A percentile compares a stretch with the other conserved stretches of the same genome.
Conservation (phyloP, 257 asterid species). For the Solanum paucissectum region DNA sequence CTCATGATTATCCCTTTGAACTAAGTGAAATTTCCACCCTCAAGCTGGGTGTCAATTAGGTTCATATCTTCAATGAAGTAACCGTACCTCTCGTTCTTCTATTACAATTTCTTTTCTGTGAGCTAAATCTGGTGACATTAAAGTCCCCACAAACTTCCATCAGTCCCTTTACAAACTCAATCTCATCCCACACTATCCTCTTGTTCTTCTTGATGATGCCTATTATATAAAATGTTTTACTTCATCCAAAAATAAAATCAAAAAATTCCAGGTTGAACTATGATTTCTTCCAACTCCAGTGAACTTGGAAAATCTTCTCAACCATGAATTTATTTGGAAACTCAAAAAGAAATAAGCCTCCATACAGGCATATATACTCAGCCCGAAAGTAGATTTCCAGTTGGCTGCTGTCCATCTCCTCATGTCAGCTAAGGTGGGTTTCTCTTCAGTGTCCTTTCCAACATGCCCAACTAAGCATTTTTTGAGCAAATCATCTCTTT, state of each 20-base stretch:
- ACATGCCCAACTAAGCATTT: neutral
- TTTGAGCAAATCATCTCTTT: neutral
- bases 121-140: neutral
- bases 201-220: no score
- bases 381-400: neutral
- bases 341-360: neutral
- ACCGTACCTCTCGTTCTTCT: neutral
- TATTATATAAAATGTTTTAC: no score
- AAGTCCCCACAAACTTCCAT: neutral
- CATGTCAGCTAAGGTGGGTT: neutral
- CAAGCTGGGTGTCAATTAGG: neutral
- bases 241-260: no score
- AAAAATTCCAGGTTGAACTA: neutral
- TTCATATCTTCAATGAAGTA: neutral
- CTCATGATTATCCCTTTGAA: neutral
- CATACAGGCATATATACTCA: neutral
- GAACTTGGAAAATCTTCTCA: neutral
- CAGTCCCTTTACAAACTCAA: neutral
- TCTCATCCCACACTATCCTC: neutral
- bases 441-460: neutral
- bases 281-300: neutral
- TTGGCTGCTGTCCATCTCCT: neutral
- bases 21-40: neutral
- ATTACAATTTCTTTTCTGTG: neutral
- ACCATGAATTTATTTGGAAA: neutral